Base-by-base conservation (phyloP, 2,329 filamentous ascomycete genomes). In the Fusarium dimerum region DNA sequence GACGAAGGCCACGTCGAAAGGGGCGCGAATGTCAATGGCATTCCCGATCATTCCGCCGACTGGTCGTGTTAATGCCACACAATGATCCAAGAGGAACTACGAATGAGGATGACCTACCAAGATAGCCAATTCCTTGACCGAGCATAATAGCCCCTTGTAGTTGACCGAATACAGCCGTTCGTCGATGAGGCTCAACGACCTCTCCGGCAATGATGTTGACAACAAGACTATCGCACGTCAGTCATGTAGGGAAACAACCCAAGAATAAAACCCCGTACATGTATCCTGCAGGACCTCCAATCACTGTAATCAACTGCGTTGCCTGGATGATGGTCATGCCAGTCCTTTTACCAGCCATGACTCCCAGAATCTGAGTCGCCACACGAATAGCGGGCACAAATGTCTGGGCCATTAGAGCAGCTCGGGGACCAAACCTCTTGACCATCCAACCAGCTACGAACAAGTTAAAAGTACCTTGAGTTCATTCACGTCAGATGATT, bases 321-420 rank as follows among this genome's bases (percentile, higher is more conserved):
- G 71, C 70, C 67, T 90, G 87, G 30, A 90, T 81, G 29, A 89
- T 85, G 13, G 83, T 70, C 61, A 90, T 88, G n/a, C 87, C 87
- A 0, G 73, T 57, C 2, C 72, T 72, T n/a, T 82, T 82, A 2
- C 87, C 86, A 0, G 81, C 74, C 29, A 81, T 70, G 11, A 90
- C 85, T 5, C 84, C 87, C 26, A 88, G 56, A 50, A 86, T 84
- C 65, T 90, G 87, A 0, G 84, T 75, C 1, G 78, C 72, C 2
- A 89, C 78, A 3, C 87, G 78, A 8, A 88, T 71, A 3, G 85
- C 86, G 0, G 87, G 83, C 56, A 87, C 80, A 52, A 84, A 78
- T 0, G 85, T 83, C 66, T 88, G 85, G 12, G 83, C 76, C 43
- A 85, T 64, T 3, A 90, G 76, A 0, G 87, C 83, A 4, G 76